Base-by-base conservation (phyloP, 2,329 filamentous ascomycete species). In the Cryphonectria naterciae region DNA sequence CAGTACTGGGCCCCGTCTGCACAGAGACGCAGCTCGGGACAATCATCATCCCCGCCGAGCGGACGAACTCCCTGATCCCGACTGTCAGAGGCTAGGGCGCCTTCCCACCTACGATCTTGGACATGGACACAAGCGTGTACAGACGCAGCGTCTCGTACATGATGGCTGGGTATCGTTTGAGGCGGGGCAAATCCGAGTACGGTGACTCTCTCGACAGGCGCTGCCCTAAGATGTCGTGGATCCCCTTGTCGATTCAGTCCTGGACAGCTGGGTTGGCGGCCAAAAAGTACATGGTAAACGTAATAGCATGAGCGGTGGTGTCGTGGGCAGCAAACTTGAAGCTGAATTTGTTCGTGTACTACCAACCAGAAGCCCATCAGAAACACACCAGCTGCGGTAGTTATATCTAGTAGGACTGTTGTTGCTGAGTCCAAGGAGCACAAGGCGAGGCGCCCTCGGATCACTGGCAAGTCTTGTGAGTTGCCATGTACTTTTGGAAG, bases 241-340 rank as follows among this genome's bases (percentile, higher is more conserved):
- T 65, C 41, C 67, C 68, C 11, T 70, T 49, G 28, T 37, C 56
- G 19, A 69, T 15, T 63, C 68, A 69, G 4, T 61, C 63, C 35
- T 66, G 68, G 52, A 56, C 67, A 22, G 46, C 43, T 2, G 64
- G 43, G 4, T 56, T 58, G 10, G 65, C 65, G 22, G 69, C 69
- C 6, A 65, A 46, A 32, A 65, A 41, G 15, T 67, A 67, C 1
- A 68, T 11, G 13, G 58, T 37, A 49, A 49, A 68, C 11, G 64
- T 58, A 4, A 58, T 52, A 6, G 28, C 52, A 13, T 67, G 52
- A 8, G 65, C 46, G 10, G 65, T 64, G 15, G 65, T 70, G 39
- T 70, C 54, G 28, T 70, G 63, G 28, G 63, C 52, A 22, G 68
- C 68, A 5, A 70, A 58, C n/a, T 66, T 67, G 6, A 66, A 67